A percentile compares a stretch with the other conserved stretches of the same genome.
Conservation (phyloP, 805 yeast species). For the Jamesozyma lodderae region DNA sequence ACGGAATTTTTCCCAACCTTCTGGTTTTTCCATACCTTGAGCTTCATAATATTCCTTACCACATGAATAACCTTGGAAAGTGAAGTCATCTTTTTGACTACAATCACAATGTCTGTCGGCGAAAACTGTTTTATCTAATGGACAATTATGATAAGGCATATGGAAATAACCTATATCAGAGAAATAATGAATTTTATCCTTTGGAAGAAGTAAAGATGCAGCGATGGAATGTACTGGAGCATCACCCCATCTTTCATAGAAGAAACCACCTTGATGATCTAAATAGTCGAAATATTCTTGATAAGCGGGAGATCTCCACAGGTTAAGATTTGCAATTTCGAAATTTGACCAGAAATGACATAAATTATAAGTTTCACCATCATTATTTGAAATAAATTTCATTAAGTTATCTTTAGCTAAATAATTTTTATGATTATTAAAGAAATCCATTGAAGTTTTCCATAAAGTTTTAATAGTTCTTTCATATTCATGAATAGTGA, state of each 20-base stretch:
- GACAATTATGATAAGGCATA: slow-evolving; percentile 69
- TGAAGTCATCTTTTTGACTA: slow-evolving; percentile 60
- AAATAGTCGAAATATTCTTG: slow-evolving; percentile 49
- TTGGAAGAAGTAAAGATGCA: slow-evolving; percentile 59
- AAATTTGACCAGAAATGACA: slow-evolving; percentile 82
- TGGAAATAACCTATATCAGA: slow-evolving; percentile 76
- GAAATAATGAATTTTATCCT: slow-evolving; percentile 60
- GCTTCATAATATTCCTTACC: slow-evolving; percentile 50
- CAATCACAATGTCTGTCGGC: slow-evolving; percentile 60
- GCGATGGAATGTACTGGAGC: slow-evolving; percentile 84
- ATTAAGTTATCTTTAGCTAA: slow-evolving; percentile 38
- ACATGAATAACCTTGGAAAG: slow-evolving; percentile 64
- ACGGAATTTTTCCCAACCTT: slow-evolving; percentile 47
- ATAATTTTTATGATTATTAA: slow-evolving; percentile 44
- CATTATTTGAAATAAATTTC: slow-evolving; percentile 53
- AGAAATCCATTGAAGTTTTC: slow-evolving; percentile 59
- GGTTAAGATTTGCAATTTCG: slow-evolving; percentile 61
- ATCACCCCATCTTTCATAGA: slow-evolving; percentile 87
- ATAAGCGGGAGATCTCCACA: slow-evolving; percentile 52
- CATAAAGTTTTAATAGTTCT: slow-evolving; percentile 72
- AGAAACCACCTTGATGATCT: slow-evolving; percentile 67
- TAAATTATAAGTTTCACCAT: slow-evolving; percentile 54
- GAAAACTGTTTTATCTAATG: slow-evolving; percentile 55
- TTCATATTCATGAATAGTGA: slow-evolving; percentile 38
- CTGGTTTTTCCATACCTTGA: slow-evolving; percentile 44